Evolutionary conservation across 2,329 filamentous ascomycete species (phyloP).

Genomic region (Aspergillus texensis): DNA sequence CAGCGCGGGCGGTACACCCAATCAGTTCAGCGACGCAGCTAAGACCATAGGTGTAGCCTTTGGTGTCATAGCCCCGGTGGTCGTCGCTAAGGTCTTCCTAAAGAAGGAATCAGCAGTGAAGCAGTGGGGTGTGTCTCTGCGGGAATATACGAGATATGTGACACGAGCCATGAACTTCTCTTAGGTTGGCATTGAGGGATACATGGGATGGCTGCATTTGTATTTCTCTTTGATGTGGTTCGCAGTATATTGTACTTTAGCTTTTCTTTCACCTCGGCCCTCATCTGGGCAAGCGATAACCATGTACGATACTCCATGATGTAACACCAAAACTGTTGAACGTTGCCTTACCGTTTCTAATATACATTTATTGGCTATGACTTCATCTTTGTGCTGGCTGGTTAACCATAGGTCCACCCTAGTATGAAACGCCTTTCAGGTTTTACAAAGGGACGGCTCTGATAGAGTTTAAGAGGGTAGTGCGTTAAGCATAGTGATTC

Average conservation of each 20-base stretch:
- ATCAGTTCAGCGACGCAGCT: conserved; percentile 14
- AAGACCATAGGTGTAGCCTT: conserved; percentile 6
- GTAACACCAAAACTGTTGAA: background rate
- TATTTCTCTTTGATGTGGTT: background rate
- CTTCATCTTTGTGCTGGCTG: background rate
- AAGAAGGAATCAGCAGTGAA: background rate
- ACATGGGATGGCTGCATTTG: background rate
- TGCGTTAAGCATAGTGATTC: background rate
- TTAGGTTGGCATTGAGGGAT: background rate
- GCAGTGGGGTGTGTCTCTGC: background rate
- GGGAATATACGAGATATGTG: conserved; percentile 9
- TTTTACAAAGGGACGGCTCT: background rate
- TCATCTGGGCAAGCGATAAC: background rate
- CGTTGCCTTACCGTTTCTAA: background rate
- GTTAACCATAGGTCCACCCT: background rate
- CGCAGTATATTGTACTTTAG: conserved; percentile 1
- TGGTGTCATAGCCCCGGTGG: background rate
- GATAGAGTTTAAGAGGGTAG: background rate
- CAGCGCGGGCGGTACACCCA: conserved; percentile 35
- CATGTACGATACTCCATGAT: conserved; percentile 3
- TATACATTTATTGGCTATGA: background rate
- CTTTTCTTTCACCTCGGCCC: background rate
- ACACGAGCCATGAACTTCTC: conserved; percentile 9
- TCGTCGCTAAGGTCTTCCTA: background rate
- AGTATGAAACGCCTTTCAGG: background rate